Conservation (phyloP, 1,284 basidiomycete species). For the Calocybe gambosa region DNA sequence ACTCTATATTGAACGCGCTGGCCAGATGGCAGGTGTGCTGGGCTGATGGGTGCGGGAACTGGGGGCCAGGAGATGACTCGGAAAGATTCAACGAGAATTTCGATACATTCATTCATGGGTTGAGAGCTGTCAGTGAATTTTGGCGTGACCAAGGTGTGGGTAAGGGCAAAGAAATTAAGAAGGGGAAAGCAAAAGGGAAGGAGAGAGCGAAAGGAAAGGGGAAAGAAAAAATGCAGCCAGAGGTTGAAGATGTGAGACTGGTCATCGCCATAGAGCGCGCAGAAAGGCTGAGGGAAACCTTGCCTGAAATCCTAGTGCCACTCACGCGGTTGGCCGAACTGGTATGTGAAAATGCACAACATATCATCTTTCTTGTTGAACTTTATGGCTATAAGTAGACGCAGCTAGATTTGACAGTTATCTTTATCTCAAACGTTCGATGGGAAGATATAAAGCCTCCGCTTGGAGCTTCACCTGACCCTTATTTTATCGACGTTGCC, state of each 20-base stretch:
- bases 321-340: slow-evolving; percentile 69
- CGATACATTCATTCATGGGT: slow-evolving; percentile 63
- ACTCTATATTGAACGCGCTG: slow-evolving; percentile 58
- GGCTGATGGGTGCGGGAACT: slow-evolving; percentile 56
- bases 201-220: slow-evolving; percentile 20
- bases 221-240: slow-evolving; percentile 22
- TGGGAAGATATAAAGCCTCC: slow-evolving; percentile 75
- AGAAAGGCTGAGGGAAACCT: slow-evolving; percentile 56
- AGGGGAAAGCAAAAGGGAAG: slow-evolving; percentile 11
- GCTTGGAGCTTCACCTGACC: slow-evolving; percentile 68
- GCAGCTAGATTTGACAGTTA: slow-evolving; percentile 42
- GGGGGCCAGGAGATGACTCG: slow-evolving; percentile 29
- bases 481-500: slow-evolving; percentile 64
- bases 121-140: slow-evolving; percentile 30
- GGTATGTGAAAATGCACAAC: slow-evolving; percentile 41
- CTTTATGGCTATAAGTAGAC: slow-evolving; percentile 23
- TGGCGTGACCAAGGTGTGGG: slow-evolving; percentile 13
- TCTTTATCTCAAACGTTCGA: slow-evolving; percentile 61
- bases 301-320: slow-evolving; percentile 66
- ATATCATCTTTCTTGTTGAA: not conserved
- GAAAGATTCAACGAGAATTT: slow-evolving; percentile 47
- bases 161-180: slow-evolving; percentile 33
- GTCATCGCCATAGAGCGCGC: slow-evolving; percentile 65
- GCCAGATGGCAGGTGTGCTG: slow-evolving; percentile 48
- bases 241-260: slow-evolving; percentile 33